These are phyloP conservation scores for Spizellomyces punctatus DNA, from an alignment of 192 early-diverging fungal genomes.

Conservation along the genomic window DNA sequence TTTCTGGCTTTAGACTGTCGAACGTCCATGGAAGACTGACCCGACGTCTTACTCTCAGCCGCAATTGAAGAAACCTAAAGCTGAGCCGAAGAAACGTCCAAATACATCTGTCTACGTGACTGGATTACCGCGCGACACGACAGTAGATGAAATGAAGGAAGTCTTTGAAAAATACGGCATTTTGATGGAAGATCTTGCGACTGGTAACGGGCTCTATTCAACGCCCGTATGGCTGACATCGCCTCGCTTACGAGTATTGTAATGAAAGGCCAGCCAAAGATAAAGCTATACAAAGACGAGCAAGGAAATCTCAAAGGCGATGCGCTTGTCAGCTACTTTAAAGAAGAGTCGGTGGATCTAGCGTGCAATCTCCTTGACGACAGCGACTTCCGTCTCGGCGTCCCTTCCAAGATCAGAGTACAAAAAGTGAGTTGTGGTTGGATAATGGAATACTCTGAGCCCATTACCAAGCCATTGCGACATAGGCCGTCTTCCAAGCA, in stretches of 20 bases:
- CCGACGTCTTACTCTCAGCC: neutral
- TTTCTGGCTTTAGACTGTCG: neutral
- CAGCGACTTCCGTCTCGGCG: conserved; percentile 71
- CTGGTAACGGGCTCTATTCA: conserved; percentile 29
- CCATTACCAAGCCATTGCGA: neutral
- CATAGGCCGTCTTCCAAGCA: conserved; percentile 80
- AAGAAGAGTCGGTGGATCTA: conserved; percentile 85
- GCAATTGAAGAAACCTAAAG: conserved; percentile 29
- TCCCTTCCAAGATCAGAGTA: conserved; percentile 68
- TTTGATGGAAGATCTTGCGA: conserved; percentile 68
- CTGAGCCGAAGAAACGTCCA: conserved; percentile 27
- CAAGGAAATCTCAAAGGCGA: conserved; percentile 81
- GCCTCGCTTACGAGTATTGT: neutral
- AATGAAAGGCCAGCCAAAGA: conserved; percentile 68
- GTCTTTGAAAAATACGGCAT: conserved; percentile 79
- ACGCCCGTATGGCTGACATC: neutral
- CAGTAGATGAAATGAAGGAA: conserved; percentile 75
- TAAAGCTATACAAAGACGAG: conserved; percentile 86
- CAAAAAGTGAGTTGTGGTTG: conserved; percentile 48
- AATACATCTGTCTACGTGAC: conserved; percentile 88
- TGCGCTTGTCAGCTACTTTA: conserved; percentile 88
- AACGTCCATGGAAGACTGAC: neutral
- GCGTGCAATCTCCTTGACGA: conserved; percentile 89
- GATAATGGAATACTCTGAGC: too few species aligned
- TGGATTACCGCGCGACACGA: conserved; percentile 78